These are phyloP conservation scores for Calonectria leucothoes DNA, from an alignment of 2,329 filamentous ascomycete species.

Conservation along the genomic window DNA sequence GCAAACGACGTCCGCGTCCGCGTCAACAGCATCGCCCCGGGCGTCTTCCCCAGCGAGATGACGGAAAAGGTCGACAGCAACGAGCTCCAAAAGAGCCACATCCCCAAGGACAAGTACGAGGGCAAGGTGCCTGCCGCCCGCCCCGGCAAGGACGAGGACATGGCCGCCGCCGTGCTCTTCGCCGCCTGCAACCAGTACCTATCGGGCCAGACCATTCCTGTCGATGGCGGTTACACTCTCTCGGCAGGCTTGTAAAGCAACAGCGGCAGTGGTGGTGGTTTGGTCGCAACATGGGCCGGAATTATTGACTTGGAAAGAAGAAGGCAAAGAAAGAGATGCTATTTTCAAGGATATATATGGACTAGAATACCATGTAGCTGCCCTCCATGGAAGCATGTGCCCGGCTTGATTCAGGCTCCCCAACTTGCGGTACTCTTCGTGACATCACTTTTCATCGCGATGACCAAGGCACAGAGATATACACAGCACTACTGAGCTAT, in stretches of 20 bases:
- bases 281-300: not conserved
- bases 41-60: slow-evolving; percentile 80
- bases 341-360: not conserved
- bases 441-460: not conserved
- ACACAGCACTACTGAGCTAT: not conserved
- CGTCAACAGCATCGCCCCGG: slow-evolving; percentile 79
- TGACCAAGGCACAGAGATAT: not conserved
- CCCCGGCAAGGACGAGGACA: slow-evolving; percentile 77
- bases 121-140: slow-evolving; percentile 72
- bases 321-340: not conserved
- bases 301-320: not conserved
- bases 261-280: not conserved
- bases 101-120: slow-evolving; percentile 67
- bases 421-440: not conserved
- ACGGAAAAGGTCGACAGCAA: slow-evolving; percentile 61
- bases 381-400: no score
- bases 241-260: slow-evolving; percentile 47
- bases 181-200: slow-evolving; percentile 57
- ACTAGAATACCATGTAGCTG: not conserved
- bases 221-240: slow-evolving; percentile 59
- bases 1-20: slow-evolving; percentile 72
- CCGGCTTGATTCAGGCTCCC: no score
- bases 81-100: slow-evolving; percentile 67
- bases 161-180: slow-evolving; percentile 75
- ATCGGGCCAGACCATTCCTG: slow-evolving; percentile 55